Evolutionary conservation across 495 filamentous ascomycete genomes (phyloP).

Genomic region (Astrothelium macrocarpum): DNA sequence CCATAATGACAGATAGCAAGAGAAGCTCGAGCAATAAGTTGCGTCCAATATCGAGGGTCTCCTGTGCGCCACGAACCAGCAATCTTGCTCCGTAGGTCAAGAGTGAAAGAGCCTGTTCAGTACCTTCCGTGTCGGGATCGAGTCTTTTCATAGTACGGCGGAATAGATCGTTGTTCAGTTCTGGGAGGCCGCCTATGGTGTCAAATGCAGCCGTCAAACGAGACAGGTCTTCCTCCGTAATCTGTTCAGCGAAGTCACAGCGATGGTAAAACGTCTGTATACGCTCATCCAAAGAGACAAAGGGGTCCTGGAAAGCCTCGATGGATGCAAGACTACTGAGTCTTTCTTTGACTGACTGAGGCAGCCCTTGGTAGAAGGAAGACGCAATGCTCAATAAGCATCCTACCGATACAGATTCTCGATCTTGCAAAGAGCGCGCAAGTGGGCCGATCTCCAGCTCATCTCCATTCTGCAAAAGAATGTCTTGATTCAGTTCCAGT

Average conservation of each 20-base stretch:
- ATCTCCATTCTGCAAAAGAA: conserved; percentile 7
- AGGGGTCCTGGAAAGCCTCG: conserved; percentile 11
- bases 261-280: conserved; percentile 63
- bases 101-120: conserved; percentile 38
- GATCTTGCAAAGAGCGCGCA: background rate
- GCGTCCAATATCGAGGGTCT: conserved; percentile 59
- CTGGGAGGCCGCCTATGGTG: conserved; percentile 46
- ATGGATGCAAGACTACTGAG: conserved; percentile 1
- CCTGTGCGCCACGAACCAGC: conserved; percentile 65
- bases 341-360: background rate
- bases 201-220: conserved; percentile 34
- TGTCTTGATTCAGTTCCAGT: conserved; percentile 46
- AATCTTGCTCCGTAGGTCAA: conserved; percentile 53
- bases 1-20: conserved; percentile 72
- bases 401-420: background rate
- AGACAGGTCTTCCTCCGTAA: conserved; percentile 61
- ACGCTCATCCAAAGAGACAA: conserved; percentile 36
- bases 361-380: background rate
- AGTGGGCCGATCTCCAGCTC: background rate
- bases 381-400: background rate
- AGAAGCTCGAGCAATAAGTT: conserved; percentile 70
- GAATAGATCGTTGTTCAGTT: conserved; percentile 46
- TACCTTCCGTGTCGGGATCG: conserved; percentile 29
- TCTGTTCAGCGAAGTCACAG: conserved; percentile 58
- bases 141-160: conserved; percentile 36